These are phyloP conservation scores for Haplosporangium sp. DNA, from an alignment of 371 early-diverging fungal species.

Conservation along the genomic window DNA sequence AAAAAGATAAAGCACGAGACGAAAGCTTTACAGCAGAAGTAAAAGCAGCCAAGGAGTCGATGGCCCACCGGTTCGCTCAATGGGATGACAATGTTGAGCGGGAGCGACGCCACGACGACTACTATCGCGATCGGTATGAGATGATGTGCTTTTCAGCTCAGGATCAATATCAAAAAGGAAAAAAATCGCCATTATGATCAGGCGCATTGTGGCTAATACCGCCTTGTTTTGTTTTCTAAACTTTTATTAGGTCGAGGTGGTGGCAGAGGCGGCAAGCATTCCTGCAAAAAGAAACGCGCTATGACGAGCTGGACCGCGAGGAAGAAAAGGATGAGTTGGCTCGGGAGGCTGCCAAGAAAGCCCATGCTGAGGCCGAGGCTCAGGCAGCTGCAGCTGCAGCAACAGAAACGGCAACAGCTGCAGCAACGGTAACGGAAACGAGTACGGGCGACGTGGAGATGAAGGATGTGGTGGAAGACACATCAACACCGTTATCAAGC, in stretches of 20 bases:
- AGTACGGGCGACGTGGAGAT: constrained; percentile 36
- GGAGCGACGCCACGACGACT: constrained; percentile 71
- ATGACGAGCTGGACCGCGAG: constrained; percentile 77
- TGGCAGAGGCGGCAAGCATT: constrained; percentile 68
- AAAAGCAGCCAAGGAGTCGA: constrained; percentile 60
- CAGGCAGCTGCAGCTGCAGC: constrained; percentile 26
- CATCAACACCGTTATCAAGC: background rate
- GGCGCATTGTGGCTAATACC: background rate
- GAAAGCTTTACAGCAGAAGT: constrained; percentile 62
- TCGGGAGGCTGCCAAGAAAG: constrained; percentile 35
- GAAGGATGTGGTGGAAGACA: constrained; percentile 14
- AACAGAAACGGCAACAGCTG: background rate
- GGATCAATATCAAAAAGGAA: no score
- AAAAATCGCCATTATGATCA: background rate
- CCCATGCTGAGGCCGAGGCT: constrained; percentile 33
- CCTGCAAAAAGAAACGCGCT: constrained; percentile 74
- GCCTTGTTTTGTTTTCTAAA: background rate
- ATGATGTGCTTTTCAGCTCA: no score
- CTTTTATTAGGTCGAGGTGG: constrained; percentile 71
- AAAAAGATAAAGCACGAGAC: constrained; percentile 63
- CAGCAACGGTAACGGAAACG: background rate
- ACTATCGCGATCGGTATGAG: constrained; percentile 75
- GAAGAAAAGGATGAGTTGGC: constrained; percentile 46
- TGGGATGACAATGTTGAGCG: constrained; percentile 83
- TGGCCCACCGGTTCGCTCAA: constrained; percentile 66